A percentile compares a stretch with the other conserved stretches of the same genome.
Evolutionary conservation across 1,139 yeast species (phyloP).

Genomic region (Hansenula sp.): DNA sequence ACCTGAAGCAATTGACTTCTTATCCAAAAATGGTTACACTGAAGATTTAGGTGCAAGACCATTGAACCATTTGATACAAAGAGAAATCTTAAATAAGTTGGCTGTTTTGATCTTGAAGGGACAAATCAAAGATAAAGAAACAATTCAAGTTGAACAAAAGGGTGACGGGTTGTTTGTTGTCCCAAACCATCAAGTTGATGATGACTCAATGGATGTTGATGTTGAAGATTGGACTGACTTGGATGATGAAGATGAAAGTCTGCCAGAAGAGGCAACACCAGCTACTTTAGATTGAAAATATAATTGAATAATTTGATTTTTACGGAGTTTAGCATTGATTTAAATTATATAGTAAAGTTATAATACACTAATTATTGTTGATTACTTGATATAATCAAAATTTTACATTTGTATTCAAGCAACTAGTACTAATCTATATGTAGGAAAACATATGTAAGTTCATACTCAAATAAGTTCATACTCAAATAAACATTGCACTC

Average conservation of each 20-base stretch:
- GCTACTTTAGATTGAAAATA: neutral
- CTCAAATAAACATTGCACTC: neutral
- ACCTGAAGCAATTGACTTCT: conserved; percentile 73
- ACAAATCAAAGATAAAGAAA: conserved; percentile 84
- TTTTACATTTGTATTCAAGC: too few relatives aligned
- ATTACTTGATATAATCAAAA: too few relatives aligned
- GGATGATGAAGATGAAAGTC: conserved; percentile 22
- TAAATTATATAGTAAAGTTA: neutral
- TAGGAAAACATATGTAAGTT: too few relatives aligned
- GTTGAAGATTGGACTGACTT: conserved; percentile 30
- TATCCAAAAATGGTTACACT: conserved; percentile 84
- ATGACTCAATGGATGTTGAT: conserved; percentile 46
- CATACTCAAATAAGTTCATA: too few relatives aligned
- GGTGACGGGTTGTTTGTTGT: conserved; percentile 72
- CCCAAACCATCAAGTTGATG: conserved; percentile 77
- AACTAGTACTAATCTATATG: too few relatives aligned
- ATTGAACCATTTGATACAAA: conserved; percentile 87
- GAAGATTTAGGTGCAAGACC: conserved; percentile 97
- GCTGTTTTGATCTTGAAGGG: conserved; percentile 88
- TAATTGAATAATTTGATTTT: neutral
- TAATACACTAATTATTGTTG: neutral
- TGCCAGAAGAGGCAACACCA: conserved; percentile 1
- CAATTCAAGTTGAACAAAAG: conserved; percentile 54
- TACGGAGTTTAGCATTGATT: too few relatives aligned
- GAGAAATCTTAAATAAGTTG: conserved; percentile 77